Percentiles rank a stretch among this genome's conserved stretches.
Conservation (phyloP, 129 eudicot genomes). For the Flaveria trinervia region DNA sequence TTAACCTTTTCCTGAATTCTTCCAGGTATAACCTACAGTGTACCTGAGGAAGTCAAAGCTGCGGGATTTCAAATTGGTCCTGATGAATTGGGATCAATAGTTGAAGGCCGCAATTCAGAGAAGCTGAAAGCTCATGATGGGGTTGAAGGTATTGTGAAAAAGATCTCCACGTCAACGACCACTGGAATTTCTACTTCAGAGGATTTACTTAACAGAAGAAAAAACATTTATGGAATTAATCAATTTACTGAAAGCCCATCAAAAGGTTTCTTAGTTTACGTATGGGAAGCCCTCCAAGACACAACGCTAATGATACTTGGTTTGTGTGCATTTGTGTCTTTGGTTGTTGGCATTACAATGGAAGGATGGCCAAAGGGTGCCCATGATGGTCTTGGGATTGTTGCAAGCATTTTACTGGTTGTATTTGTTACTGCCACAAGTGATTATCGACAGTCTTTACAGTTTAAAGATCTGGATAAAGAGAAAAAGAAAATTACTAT, state of each 20-base stretch:
- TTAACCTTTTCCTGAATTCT: conserved; percentile 20
- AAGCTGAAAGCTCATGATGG: conserved; percentile 83
- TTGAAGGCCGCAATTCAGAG: conserved; percentile 68
- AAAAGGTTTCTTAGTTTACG: conserved; percentile 77
- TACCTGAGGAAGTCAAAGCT: conserved; percentile 77
- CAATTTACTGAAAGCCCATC: conserved; percentile 76
- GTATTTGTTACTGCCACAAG: conserved; percentile 94
- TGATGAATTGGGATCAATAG: conserved; percentile 89
- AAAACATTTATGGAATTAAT: conserved; percentile 69
- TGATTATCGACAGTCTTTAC: conserved; percentile 90
- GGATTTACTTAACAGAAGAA: conserved; percentile 50
- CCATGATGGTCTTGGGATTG: conserved; percentile 95
- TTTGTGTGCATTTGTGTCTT: conserved; percentile 77
- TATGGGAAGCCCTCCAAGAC: conserved; percentile 97
- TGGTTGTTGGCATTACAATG: conserved; percentile 70
- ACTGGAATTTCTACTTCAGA: conserved; percentile 65
- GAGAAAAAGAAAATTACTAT: conserved; percentile 85
- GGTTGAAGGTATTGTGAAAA: conserved; percentile 69
- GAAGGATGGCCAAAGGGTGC: conserved; percentile 99
- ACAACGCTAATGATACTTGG: conserved; percentile 91
- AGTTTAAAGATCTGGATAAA: conserved; percentile 87
- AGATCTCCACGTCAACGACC: conserved; percentile 58
- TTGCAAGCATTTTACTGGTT: conserved; percentile 83
- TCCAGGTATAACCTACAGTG: conserved; percentile 73
- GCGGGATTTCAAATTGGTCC: conserved; percentile 81